These are phyloP conservation scores for Chalaropsis thielavioides DNA, from an alignment of 2,329 filamentous ascomycete genomes.

Conservation along the genomic window DNA sequence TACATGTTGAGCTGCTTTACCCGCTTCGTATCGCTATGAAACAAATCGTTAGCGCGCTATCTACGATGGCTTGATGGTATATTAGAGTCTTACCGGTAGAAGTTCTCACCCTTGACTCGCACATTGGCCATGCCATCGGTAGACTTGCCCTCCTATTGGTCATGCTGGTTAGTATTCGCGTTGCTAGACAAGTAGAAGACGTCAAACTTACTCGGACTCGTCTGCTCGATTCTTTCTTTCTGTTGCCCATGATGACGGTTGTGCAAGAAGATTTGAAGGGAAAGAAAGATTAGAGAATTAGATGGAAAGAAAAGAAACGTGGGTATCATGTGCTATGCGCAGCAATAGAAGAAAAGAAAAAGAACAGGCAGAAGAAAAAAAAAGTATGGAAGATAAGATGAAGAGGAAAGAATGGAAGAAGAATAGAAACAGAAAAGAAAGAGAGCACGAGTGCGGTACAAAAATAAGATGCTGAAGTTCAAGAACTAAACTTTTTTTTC, in stretches of 20 bases:
- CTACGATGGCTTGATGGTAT: background rate
- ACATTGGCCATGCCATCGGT: slow-evolving; percentile 85
- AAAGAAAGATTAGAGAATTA: slow-evolving; percentile 16
- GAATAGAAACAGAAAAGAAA: background rate
- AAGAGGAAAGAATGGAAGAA: slow-evolving; percentile 1
- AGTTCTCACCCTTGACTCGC: slow-evolving; percentile 92
- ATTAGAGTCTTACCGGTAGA: slow-evolving; percentile 56
- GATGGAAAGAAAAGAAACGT: slow-evolving; percentile 17
- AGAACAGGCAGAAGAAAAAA: background rate
- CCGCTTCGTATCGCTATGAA: slow-evolving; percentile 55
- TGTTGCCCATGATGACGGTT: slow-evolving; percentile 54
- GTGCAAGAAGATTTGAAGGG: background rate
- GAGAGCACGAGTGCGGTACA: background rate
- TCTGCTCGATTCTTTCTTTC: slow-evolving; percentile 80
- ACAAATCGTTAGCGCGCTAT: slow-evolving; percentile 12
- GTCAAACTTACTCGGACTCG: slow-evolving; percentile 41
- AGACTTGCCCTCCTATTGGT: slow-evolving; percentile 52
- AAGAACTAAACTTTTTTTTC: slow-evolving; percentile 21
- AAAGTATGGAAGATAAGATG: background rate
- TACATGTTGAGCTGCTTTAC: slow-evolving; percentile 79
- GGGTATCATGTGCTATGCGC: background rate
- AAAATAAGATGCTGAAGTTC: slow-evolving; percentile 1
- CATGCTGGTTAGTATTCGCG: background rate
- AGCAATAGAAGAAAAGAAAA: background rate
- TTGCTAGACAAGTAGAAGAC: background rate